phyloP scores from a whole-genome alignment of 2,329 filamentous ascomycete genomes.

The Aureobasidium sp. region DNA sequence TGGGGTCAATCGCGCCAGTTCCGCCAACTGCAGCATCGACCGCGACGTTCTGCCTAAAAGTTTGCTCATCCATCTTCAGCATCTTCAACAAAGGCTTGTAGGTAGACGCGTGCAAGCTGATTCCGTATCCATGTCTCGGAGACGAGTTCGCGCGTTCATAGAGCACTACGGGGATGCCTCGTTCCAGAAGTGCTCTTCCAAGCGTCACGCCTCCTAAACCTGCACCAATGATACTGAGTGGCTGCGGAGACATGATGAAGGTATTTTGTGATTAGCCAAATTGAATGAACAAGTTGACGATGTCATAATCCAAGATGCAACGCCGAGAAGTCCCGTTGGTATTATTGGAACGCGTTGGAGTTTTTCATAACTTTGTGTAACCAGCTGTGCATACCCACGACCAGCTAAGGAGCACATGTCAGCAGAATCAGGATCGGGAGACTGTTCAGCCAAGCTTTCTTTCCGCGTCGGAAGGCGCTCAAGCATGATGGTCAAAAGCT shows the following conservation, averaged over 20 bases:
- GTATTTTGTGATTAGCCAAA: not conserved
- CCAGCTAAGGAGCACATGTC: not conserved
- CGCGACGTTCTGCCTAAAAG: slow-evolving; percentile 28
- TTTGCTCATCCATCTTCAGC: slow-evolving; percentile 27
- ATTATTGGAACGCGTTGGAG: not conserved
- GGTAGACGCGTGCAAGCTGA: slow-evolving; percentile 30
- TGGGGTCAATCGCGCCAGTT: slow-evolving; percentile 19
- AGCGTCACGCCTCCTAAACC: slow-evolving; percentile 40
- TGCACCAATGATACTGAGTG: slow-evolving; percentile 38
- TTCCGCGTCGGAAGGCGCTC: not conserved
- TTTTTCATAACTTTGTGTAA: not conserved
- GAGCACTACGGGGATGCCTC: slow-evolving; percentile 27
- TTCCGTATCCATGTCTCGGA: slow-evolving; percentile 32
- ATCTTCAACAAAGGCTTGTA: slow-evolving; percentile 29
- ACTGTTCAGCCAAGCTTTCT: not conserved
- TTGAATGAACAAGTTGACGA: not conserved
- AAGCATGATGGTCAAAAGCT: not conserved
- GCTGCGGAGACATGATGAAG: slow-evolving; percentile 24
- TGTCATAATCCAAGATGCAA: not conserved
- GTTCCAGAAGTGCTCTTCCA: slow-evolving; percentile 28
- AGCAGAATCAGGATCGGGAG: not conserved
- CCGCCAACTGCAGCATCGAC: slow-evolving; percentile 27
- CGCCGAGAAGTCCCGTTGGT: not conserved
- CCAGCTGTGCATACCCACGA: not conserved
- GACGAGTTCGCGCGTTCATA: slow-evolving; percentile 28